These are phyloP conservation scores for Protomyces inundatus DNA, from an alignment of 1,139 yeast genomes.

Conservation along the genomic window DNA sequence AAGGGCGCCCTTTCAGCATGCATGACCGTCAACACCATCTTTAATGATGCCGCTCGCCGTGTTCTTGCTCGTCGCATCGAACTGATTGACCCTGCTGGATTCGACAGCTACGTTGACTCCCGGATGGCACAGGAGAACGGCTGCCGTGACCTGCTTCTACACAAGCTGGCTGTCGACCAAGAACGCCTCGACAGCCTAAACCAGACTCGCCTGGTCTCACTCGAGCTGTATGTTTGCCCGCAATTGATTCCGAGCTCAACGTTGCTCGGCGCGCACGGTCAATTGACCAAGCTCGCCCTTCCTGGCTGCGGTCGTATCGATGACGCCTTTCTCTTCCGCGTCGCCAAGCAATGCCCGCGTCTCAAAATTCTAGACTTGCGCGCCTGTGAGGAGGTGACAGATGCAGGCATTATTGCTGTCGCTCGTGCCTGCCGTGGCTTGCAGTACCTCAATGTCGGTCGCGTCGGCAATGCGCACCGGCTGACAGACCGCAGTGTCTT, in stretches of 20 bases:
- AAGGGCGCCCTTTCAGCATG: constrained; percentile 8
- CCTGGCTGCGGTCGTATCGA: constrained; percentile 66
- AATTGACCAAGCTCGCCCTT: constrained; percentile 55
- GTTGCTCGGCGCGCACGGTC: constrained; percentile 42
- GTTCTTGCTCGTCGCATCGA: constrained; percentile 3
- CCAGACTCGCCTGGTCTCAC: constrained; percentile 48
- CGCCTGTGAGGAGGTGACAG: constrained; percentile 77
- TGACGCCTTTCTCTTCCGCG: constrained; percentile 52
- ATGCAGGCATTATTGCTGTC: constrained; percentile 63
- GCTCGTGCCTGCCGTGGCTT: constrained; percentile 57
- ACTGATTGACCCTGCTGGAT: not conserved
- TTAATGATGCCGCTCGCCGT: not conserved
- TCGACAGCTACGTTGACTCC: not conserved
- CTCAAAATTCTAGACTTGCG: constrained; percentile 67
- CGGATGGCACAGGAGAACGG: not conserved
- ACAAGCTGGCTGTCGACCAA: constrained; percentile 6
- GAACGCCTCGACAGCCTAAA: constrained; percentile 1
- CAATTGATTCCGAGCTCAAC: constrained; percentile 54
- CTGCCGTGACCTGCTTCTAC: constrained; percentile 19
- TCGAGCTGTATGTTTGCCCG: constrained; percentile 84
- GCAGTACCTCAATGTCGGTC: constrained; percentile 64
- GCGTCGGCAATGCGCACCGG: constrained; percentile 62
- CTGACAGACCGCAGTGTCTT: constrained; percentile 68
- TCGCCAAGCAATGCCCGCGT: constrained; percentile 55
- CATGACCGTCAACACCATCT: constrained; percentile 11